Evolutionary conservation across 306 rosid genomes (phyloP).

Genomic region (Oxytropis ochrocephala): DNA sequence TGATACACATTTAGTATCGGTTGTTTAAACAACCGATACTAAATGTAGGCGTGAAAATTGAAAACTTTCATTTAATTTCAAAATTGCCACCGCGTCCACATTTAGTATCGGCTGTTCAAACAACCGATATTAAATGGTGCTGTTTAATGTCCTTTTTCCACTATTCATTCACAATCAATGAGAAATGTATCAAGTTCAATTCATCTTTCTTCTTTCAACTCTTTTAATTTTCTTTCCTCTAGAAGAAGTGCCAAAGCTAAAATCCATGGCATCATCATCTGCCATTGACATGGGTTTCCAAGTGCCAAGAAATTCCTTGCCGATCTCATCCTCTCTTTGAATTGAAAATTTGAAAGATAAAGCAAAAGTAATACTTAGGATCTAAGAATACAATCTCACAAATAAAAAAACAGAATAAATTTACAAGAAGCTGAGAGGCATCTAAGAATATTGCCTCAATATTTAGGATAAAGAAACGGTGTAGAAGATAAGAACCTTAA

Average conservation of each 20-base stretch:
- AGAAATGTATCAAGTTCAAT: too few species aligned
- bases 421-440: constrained; percentile 11
- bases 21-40: too few species aligned
- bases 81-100: too few species aligned
- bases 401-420: too few species aligned
- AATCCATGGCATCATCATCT: constrained; percentile 69
- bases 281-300: constrained; percentile 83
- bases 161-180: too few species aligned
- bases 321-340: constrained; percentile 63
- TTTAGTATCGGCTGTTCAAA: too few species aligned
- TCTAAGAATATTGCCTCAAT: neutral
- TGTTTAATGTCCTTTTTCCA: too few species aligned
- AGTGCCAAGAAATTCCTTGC: constrained; percentile 69
- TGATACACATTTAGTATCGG: too few species aligned
- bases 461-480: neutral
- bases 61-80: too few species aligned
- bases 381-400: constrained; percentile 14
- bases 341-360: constrained; percentile 6
- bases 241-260: constrained; percentile 50
- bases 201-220: too few species aligned
- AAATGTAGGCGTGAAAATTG: too few species aligned
- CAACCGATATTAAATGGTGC: too few species aligned
- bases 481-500: neutral
- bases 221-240: constrained; percentile 62
- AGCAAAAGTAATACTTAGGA: neutral